These are phyloP conservation scores for Puccinia triticina DNA, from an alignment of 1,284 basidiomycete species.

Conservation along the genomic window DNA sequence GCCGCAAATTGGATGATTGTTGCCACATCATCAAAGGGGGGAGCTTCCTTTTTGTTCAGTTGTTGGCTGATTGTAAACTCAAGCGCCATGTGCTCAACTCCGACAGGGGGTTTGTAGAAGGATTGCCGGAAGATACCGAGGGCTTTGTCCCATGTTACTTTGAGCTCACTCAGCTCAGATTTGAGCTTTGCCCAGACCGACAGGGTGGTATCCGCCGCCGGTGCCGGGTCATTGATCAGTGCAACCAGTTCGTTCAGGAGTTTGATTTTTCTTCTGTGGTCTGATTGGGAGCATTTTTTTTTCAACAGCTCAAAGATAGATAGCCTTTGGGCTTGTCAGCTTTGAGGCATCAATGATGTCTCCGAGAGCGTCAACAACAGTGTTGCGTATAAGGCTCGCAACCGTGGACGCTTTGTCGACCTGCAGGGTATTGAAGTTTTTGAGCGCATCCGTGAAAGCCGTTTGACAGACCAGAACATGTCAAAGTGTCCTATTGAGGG, in stretches of 20 bases:
- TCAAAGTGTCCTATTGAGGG: too few relatives aligned
- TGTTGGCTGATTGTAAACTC: conserved; percentile 9
- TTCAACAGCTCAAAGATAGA: neutral
- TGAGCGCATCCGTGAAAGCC: too few relatives aligned
- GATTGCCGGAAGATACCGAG: neutral
- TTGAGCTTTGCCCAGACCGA: neutral
- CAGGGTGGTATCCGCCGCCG: neutral
- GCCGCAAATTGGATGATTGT: neutral
- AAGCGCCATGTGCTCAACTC: neutral
- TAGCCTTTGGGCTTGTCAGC: neutral
- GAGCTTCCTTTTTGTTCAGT: neutral
- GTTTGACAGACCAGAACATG: too few relatives aligned
- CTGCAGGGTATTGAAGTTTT: too few relatives aligned
- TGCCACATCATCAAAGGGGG: neutral
- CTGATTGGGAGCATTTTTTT: neutral
- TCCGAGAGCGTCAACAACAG: too few relatives aligned
- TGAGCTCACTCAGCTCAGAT: neutral
- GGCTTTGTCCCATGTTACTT: neutral
- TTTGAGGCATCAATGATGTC: neutral
- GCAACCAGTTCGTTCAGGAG: neutral
- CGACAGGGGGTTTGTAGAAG: neutral
- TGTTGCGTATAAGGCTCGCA: too few relatives aligned
- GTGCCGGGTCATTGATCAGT: too few relatives aligned
- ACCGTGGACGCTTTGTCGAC: too few relatives aligned
- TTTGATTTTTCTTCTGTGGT: neutral